Evolutionary conservation across 2,329 filamentous ascomycete species (phyloP), one percentile per base, ranked within the genome.

Genomic region (Epichloe sp.): DNA sequence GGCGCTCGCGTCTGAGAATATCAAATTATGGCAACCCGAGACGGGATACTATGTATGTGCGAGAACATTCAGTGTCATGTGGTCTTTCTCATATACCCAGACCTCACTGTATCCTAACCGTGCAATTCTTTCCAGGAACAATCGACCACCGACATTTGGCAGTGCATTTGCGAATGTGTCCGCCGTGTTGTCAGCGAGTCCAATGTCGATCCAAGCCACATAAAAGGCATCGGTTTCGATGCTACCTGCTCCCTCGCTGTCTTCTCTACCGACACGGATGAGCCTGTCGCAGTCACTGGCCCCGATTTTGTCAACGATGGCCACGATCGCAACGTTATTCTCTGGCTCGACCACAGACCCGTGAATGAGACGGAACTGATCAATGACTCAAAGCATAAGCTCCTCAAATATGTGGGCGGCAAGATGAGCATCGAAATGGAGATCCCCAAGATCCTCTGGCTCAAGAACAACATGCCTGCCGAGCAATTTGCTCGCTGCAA

Each of bases 371-470:
- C 91, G 0, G 83, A 87, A 56, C 86, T 87, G 71, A 95, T 98
- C 72, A 98, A 98, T 67, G 81, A 82, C 50, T 97, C 93, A 3
- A 78, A 83, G 49, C 93, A 98, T 74, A 93, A 94, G 67, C 75
- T 98, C 50, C 80, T 98, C 53, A 86, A 89, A 62, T 98, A 98
- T 64, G 93, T 98, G 17, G 93, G 93, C 59, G 93, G 93, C 56
- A 91, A 86, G 66, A 98, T 98, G 93, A 95, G 88, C 65, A 91
- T 96, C 57, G 93, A 98, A 74, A 98, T 98, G 93, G 93, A 98
- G 68, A 94, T 98, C 51, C 93, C 93, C 56, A 98, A 98, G 72
- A 88, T 96, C 1, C 76, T 97, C 52, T 98, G 93, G 93, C 77
- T 98, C 64, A 97, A 97, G 78, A 95, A 95, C 69, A 80, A 97